phyloP scores from a whole-genome alignment of 306 rosid species.

The Lathyrus oleraceus region DNA sequence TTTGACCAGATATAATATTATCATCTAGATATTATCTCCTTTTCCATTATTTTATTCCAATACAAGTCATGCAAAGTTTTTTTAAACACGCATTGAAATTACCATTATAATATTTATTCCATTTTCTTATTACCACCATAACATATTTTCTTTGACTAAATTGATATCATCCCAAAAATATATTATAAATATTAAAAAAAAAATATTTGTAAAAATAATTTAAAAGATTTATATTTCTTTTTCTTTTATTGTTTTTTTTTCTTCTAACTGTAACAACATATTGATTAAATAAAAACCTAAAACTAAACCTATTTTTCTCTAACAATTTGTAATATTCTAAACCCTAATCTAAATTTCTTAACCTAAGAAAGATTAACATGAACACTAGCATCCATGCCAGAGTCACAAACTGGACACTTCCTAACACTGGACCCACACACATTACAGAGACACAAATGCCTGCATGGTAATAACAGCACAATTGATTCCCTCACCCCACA shows the following conservation, averaged over 20 bases:
- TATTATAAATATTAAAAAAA: neutral
- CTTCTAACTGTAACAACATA: conserved; percentile 9
- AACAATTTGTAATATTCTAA: neutral
- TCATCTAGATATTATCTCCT: neutral
- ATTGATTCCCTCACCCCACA: conserved; percentile 68
- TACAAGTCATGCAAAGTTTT: neutral
- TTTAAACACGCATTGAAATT: neutral
- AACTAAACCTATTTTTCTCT: conserved; percentile 2
- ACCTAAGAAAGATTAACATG: conserved; percentile 80
- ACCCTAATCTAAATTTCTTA: neutral
- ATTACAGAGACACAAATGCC: conserved; percentile 83
- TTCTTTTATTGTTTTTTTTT: neutral
- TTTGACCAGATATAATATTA: conserved; percentile 11
- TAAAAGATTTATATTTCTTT: conserved; percentile 33
- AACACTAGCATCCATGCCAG: conserved; percentile 67
- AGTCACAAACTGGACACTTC: conserved; percentile 76
- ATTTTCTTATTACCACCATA: no score
- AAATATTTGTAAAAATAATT: conserved; percentile 21
- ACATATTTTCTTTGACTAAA: no score
- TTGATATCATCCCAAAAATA: no score
- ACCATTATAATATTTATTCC: neutral
- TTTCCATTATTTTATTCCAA: neutral
- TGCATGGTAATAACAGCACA: conserved; percentile 83
- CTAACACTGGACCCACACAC: conserved; percentile 72
- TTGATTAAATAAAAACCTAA: neutral